These are phyloP conservation scores for Platanthera zijinensis DNA, from an alignment of 106 monocot genomes.

Conservation along the genomic window DNA sequence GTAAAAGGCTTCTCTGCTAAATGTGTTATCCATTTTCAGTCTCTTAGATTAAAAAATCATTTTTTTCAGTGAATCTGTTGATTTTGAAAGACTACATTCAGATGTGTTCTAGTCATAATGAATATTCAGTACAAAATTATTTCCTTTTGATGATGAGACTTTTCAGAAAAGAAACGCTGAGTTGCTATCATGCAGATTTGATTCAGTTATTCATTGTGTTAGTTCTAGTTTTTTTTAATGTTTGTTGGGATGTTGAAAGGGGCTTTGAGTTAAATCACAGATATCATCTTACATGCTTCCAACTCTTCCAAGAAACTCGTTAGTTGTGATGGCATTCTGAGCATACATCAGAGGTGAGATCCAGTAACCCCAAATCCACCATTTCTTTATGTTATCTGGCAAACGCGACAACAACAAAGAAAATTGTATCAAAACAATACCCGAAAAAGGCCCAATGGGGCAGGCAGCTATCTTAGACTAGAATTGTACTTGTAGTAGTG, in stretches of 20 bases:
- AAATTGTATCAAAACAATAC: neutral
- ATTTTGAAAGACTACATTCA: neutral
- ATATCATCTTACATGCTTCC: slow-evolving; percentile 10
- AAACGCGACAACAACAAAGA: neutral
- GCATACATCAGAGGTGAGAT: slow-evolving; percentile 18
- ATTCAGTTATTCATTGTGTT: neutral
- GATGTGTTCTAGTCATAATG: neutral
- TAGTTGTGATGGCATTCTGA: slow-evolving; percentile 15
- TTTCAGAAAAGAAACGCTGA: neutral
- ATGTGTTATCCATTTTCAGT: neutral
- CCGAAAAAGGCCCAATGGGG: neutral
- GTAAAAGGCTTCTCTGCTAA: neutral
- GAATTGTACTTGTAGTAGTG: neutral
- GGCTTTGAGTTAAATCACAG: neutral
- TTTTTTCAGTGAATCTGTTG: neutral
- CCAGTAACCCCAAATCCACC: slow-evolving; percentile 25
- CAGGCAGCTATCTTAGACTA: neutral
- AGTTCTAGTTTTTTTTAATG: neutral
- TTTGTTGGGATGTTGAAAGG: too few species aligned
- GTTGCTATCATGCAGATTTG: neutral
- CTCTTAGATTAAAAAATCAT: neutral
- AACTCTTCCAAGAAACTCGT: slow-evolving; percentile 15
- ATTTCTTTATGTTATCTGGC: slow-evolving; percentile 18
- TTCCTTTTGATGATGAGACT: neutral
- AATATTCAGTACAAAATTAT: neutral